phyloP scores from a whole-genome alignment of 768 basidiomycete species.

The Leucogyrophana mollusca region DNA sequence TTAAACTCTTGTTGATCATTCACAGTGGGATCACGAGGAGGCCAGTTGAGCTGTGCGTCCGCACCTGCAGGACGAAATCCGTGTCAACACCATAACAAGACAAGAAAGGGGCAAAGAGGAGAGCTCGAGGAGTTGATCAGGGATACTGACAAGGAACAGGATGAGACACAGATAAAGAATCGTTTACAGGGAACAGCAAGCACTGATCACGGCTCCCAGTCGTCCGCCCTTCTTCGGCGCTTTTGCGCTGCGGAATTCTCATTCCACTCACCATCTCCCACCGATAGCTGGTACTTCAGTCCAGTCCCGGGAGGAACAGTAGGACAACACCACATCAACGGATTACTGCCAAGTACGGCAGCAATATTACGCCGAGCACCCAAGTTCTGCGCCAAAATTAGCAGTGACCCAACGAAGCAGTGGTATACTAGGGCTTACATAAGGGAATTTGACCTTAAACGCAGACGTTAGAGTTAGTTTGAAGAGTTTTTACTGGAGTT shows the following conservation, averaged over 20 bases:
- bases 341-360: constrained; percentile 73
- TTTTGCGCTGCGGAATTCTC: constrained; percentile 32
- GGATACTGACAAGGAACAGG: constrained; percentile 1
- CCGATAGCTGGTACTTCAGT: constrained; percentile 70
- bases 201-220: constrained; percentile 4
- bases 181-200: not conserved
- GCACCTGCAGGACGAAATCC: constrained; percentile 26
- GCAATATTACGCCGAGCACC: constrained; percentile 71
- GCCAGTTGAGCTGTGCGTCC: constrained; percentile 54
- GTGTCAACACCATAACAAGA: not conserved
- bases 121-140: not conserved
- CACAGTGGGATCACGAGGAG: constrained; percentile 63
- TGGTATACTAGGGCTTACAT: constrained; percentile 48
- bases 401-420: not conserved
- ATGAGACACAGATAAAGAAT: no score
- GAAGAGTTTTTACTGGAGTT: constrained; percentile 4
- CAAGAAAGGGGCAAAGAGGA: not conserved
- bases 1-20: constrained; percentile 38
- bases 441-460: constrained; percentile 84
- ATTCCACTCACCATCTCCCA: constrained; percentile 74
- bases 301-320: constrained; percentile 66
- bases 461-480: constrained; percentile 7
- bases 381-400: constrained; percentile 58
- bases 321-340: constrained; percentile 86
- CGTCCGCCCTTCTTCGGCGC: constrained; percentile 4